These are phyloP conservation scores for Uronychia binucleata DNA, from an alignment of 73 alveolate species.

Conservation along the genomic window DNA sequence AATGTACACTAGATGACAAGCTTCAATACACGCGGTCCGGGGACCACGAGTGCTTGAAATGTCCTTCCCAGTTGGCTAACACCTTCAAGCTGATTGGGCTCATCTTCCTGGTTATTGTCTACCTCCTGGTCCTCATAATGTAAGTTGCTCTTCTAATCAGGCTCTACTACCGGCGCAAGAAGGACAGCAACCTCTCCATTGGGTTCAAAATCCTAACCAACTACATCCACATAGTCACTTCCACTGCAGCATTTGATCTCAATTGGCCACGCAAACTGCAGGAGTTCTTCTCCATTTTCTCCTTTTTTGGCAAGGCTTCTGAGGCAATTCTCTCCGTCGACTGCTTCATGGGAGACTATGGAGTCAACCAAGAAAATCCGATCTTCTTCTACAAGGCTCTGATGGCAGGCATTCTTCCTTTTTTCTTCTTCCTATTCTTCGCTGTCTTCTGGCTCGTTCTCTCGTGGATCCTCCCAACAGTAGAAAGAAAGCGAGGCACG, in stretches of 20 bases:
- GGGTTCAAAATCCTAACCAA: constrained; percentile 17
- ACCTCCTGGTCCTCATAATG: constrained; percentile 14
- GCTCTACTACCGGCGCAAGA: constrained; percentile 21
- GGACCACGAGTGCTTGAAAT: constrained; percentile 33
- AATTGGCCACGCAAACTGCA: constrained; percentile 14
- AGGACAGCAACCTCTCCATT: constrained; percentile 13
- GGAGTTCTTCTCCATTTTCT: constrained; percentile 1
- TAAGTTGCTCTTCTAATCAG: neutral
- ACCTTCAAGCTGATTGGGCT: constrained; percentile 28
- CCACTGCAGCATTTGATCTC: constrained; percentile 1
- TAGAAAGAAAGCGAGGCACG: neutral
- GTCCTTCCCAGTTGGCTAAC: constrained; percentile 14
- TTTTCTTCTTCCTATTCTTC: neutral
- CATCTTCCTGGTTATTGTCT: constrained; percentile 6
- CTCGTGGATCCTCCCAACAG: neutral
- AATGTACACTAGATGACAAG: constrained; percentile 16
- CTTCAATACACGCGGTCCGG: constrained; percentile 12
- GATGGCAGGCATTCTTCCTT: neutral
- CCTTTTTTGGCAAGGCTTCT: neutral
- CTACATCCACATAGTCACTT: constrained; percentile 15
- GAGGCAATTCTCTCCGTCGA: constrained; percentile 17
- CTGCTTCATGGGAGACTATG: constrained; percentile 14
- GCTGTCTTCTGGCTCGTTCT: neutral
- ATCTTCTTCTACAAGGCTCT: neutral
- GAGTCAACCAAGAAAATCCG: neutral